Percentiles rank a stretch among this genome's conserved stretches.
phyloP scores from a whole-genome alignment of 2,329 filamentous ascomycete species.

The Trichoderma sp. region DNA sequence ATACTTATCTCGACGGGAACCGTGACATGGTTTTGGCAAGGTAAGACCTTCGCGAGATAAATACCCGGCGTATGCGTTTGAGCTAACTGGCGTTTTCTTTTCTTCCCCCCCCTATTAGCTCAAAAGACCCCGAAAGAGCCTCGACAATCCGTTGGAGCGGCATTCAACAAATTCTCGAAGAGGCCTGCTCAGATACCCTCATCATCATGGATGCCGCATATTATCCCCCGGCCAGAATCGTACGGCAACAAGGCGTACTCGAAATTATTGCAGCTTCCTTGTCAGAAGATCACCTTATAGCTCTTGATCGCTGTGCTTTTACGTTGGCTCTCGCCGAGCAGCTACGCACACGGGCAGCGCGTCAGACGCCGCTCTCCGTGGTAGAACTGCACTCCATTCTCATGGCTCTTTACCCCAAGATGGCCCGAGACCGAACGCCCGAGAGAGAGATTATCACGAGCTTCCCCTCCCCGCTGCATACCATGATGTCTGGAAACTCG shows the following conservation, averaged over 20 bases:
- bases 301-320: conserved; percentile 50
- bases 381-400: conserved; percentile 54
- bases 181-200: conserved; percentile 53
- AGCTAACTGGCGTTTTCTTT: neutral
- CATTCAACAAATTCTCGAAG: conserved; percentile 55
- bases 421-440: conserved; percentile 48
- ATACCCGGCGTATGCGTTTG: neutral
- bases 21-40: conserved; percentile 57
- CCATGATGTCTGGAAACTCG: conserved; percentile 53
- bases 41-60: conserved; percentile 31
- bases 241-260: conserved; percentile 51
- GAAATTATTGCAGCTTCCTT: conserved; percentile 56
- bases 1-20: conserved; percentile 52
- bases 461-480: conserved; percentile 53
- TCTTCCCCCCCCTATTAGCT: conserved; percentile 43
- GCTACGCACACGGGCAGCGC: conserved; percentile 45
- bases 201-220: conserved; percentile 59
- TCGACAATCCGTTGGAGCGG: conserved; percentile 53
- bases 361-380: conserved; percentile 46
- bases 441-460: conserved; percentile 47
- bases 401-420: conserved; percentile 49
- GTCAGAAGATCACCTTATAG: conserved; percentile 48
- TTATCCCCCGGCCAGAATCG: conserved; percentile 52
- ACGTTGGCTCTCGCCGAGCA: conserved; percentile 50
- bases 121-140: conserved; percentile 43